These are phyloP conservation scores for Eucalyptus sp. DNA, from an alignment of 345 rosid genomes.

Conservation along the genomic window DNA sequence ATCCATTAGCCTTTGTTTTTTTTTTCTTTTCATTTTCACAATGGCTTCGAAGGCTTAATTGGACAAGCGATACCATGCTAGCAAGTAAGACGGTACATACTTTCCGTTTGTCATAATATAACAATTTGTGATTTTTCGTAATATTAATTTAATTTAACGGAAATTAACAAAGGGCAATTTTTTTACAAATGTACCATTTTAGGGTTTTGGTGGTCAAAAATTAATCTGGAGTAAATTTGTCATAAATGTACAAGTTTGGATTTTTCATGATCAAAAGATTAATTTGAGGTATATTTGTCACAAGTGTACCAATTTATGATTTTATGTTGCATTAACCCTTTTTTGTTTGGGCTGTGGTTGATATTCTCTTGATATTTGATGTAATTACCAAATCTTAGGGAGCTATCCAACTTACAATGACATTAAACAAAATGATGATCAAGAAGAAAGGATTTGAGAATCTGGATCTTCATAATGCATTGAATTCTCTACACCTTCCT, in stretches of 20 bases:
- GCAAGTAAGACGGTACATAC: background rate
- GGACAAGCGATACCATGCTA: background rate
- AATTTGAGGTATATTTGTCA: no score
- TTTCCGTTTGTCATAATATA: no score
- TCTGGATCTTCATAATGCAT: background rate
- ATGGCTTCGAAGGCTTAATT: background rate
- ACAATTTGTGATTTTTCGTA: no score
- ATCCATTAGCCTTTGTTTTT: fast-evolving
- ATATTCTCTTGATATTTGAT: background rate
- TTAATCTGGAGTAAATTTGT: no score
- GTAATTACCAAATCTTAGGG: background rate
- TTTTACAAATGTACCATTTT: no score
- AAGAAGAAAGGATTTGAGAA: background rate
- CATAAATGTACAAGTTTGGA: no score
- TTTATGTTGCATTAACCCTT: no score
- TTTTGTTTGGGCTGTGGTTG: background rate
- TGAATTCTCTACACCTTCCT: background rate
- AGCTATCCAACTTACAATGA: background rate
- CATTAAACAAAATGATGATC: background rate
- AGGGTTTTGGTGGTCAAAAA: no score
- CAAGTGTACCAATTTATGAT: no score
- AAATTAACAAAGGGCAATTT: no score
- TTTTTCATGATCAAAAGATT: no score
- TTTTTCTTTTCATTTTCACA: background rate
- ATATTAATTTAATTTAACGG: no score